A percentile compares a stretch with the other conserved stretches of the same genome.
Conservation (phyloP, 306 rosid species). For the Glycine tomentella region DNA sequence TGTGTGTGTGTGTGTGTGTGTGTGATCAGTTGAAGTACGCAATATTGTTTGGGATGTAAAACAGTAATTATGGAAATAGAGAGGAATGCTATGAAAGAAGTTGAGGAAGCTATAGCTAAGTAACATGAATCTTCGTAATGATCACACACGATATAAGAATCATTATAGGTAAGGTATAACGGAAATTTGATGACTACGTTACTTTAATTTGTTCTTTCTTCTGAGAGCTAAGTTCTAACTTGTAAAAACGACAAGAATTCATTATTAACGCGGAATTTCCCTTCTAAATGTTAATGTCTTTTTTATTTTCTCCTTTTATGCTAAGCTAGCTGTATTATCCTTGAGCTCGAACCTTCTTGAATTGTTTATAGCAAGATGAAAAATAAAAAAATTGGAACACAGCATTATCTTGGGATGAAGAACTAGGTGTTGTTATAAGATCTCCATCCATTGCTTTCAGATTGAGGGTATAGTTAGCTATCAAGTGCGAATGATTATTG, state of each 20-base stretch:
- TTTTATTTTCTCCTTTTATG: neutral
- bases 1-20: neutral
- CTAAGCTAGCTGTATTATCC: neutral
- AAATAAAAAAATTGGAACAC: neutral
- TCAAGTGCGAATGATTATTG: constrained; percentile 46
- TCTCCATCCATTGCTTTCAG: constrained; percentile 35
- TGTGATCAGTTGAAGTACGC: no score
- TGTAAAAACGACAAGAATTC: neutral
- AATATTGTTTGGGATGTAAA: neutral
- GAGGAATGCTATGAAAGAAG: no score
- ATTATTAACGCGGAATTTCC: constrained; percentile 7
- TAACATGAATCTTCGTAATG: constrained; percentile 44
- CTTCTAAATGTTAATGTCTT: neutral
- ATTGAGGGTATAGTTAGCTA: constrained; percentile 22
- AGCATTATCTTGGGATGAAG: constrained; percentile 19
- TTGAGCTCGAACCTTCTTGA: constrained; percentile 6
- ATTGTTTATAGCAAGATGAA: neutral
- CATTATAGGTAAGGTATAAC: constrained; percentile 42
- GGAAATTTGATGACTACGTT: constrained; percentile 24
- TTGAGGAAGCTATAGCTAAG: neutral
- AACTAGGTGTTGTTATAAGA: neutral
- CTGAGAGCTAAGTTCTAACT: constrained; percentile 13
- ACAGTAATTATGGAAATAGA: neutral
- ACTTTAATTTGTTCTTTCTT: neutral
- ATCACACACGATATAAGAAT: constrained; percentile 49